phyloP scores from a whole-genome alignment of 2,329 filamentous ascomycete genomes.

The Chrysoporthe deuterocubensis region DNA sequence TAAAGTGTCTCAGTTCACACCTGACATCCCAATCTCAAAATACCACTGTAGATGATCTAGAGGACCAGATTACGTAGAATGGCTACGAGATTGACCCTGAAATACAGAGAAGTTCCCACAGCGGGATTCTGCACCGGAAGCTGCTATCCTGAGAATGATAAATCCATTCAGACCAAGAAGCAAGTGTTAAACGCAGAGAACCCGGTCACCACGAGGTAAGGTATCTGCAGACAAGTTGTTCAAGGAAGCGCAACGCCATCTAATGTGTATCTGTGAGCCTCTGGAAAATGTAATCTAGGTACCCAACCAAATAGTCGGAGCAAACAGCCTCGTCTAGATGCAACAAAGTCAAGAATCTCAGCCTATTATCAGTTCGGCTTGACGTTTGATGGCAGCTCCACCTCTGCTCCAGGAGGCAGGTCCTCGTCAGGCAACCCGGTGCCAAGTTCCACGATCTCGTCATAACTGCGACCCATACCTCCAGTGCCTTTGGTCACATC shows the following conservation, averaged over 20 bases:
- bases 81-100: too few relatives aligned
- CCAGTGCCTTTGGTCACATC: constrained; percentile 53
- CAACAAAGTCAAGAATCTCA: neutral
- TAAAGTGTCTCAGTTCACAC: too few relatives aligned
- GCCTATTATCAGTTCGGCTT: constrained; percentile 20
- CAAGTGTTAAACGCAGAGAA: neutral
- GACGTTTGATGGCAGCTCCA: constrained; percentile 17
- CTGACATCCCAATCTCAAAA: too few relatives aligned
- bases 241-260: neutral
- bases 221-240: neutral
- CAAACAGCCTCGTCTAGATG: neutral
- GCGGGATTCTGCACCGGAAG: too few relatives aligned
- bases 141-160: too few relatives aligned
- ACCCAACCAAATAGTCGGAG: neutral
- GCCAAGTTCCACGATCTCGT: constrained; percentile 39
- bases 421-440: constrained; percentile 35
- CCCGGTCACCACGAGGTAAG: neutral
- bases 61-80: too few relatives aligned
- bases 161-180: too few relatives aligned
- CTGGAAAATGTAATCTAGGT: neutral
- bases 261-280: neutral
- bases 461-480: constrained; percentile 54
- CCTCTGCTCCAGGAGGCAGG: constrained; percentile 23
- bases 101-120: too few relatives aligned
- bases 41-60: too few relatives aligned